Evolutionary conservation across 139 green algal genomes (phyloP).

Genomic region (Yamagishiella unicocca): DNA sequence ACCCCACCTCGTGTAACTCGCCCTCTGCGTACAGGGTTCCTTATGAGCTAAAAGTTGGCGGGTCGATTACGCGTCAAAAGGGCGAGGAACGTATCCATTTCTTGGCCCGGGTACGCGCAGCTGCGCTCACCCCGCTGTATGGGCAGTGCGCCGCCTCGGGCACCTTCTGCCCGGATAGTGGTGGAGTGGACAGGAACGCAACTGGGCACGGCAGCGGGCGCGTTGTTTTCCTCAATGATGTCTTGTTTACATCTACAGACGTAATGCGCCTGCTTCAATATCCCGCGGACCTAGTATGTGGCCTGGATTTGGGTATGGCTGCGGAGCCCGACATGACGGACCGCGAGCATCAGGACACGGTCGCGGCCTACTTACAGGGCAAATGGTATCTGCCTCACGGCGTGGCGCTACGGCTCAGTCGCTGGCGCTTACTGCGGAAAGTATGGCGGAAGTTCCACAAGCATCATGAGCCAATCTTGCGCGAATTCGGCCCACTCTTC

Average conservation of each 20-base stretch:
- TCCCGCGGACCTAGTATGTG: constrained; percentile 68
- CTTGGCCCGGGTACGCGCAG: constrained; percentile 65
- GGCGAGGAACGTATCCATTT: constrained; percentile 63
- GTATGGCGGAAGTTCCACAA: background rate
- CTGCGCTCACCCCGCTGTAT: constrained; percentile 49
- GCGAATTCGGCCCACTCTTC: constrained; percentile 14
- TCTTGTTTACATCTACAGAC: constrained; percentile 67
- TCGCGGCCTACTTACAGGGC: background rate
- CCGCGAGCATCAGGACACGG: background rate
- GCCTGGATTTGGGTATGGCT: constrained; percentile 59
- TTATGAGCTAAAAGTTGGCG: background rate
- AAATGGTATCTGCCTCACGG: background rate
- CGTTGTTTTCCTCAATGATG: constrained; percentile 76
- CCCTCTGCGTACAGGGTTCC: background rate
- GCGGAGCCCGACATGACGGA: background rate
- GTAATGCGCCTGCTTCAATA: constrained; percentile 66
- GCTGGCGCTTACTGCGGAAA: background rate
- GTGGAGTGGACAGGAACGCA: too few species aligned
- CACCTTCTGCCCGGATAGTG: background rate
- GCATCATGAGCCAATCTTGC: background rate
- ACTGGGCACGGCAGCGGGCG: background rate
- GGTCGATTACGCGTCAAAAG: background rate
- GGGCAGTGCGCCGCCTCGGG: background rate
- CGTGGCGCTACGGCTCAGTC: background rate
- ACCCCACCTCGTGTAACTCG: background rate